Evolutionary conservation across 768 basidiomycete species (phyloP).

Genomic region (Piloderma croceum): DNA sequence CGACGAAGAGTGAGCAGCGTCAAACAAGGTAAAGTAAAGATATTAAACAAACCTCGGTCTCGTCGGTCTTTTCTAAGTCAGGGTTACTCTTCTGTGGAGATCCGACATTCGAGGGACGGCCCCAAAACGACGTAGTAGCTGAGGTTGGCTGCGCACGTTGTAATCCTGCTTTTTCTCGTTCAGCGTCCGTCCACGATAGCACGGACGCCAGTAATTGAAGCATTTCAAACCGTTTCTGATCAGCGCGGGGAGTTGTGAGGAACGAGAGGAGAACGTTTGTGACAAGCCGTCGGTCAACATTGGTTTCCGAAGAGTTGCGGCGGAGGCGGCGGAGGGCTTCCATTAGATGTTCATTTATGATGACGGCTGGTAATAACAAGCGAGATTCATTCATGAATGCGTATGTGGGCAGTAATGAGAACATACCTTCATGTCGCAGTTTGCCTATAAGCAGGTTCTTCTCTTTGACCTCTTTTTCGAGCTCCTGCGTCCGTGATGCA

Average conservation of each 20-base stretch:
- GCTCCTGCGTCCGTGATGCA: conserved; percentile 57
- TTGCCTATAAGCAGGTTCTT: conserved; percentile 95
- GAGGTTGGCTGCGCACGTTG: conserved; percentile 41
- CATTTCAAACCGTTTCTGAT: conserved; percentile 97
- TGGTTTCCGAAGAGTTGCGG: conserved; percentile 75
- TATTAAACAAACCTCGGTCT: conserved; percentile 61
- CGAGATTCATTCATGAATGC: conserved; percentile 5
- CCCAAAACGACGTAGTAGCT: conserved; percentile 17
- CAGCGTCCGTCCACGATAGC: conserved; percentile 87
- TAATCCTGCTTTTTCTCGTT: conserved; percentile 87
- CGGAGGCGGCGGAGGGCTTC: conserved; percentile 94
- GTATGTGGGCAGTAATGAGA: background rate
- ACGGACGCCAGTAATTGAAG: conserved; percentile 82
- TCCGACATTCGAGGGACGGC: conserved; percentile 41
- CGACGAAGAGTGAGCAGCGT: conserved; percentile 7
- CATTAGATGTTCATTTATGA: conserved; percentile 95
- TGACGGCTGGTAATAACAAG: conserved; percentile 86
- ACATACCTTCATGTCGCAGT: conserved; percentile 85
- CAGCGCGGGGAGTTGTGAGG: conserved; percentile 83
- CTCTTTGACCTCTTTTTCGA: conserved; percentile 92
- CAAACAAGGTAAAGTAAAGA: background rate
- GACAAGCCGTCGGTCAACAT: conserved; percentile 89
- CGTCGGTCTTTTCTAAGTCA: conserved; percentile 75
- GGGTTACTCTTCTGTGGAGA: conserved; percentile 28
- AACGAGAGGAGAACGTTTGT: conserved; percentile 92